Percentiles rank a stretch among this genome's conserved stretches.
phyloP scores from a whole-genome alignment of 2,329 filamentous ascomycete species.

The Colletotrichum limetticola region DNA sequence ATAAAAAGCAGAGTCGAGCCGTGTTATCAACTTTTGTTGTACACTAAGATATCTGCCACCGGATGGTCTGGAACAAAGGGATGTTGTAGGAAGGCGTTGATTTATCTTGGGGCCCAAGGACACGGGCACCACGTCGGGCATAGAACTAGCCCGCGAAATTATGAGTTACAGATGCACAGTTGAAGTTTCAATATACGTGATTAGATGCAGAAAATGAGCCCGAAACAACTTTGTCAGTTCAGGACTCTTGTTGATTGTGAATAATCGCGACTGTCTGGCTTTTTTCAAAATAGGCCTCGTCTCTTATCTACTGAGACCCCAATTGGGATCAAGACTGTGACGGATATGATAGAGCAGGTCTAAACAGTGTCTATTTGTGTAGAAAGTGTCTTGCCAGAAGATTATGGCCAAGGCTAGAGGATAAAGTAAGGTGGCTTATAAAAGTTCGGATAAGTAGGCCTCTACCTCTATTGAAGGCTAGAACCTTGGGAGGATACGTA shows the following conservation, averaged over 20 bases:
- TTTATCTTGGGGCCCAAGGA: neutral
- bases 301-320: no score
- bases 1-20: neutral
- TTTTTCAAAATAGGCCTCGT: no score
- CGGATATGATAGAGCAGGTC: no score
- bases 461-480: neutral
- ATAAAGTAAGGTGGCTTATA: no score
- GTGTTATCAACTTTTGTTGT: neutral
- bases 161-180: neutral
- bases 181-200: neutral
- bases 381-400: no score
- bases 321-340: no score
- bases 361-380: no score
- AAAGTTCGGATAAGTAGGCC: no score
- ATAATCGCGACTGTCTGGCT: no score
- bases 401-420: no score
- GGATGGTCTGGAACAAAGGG: neutral
- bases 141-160: neutral
- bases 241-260: neutral
- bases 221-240: neutral
- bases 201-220: neutral
- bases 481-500: neutral
- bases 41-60: neutral
- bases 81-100: constrained; percentile 11
- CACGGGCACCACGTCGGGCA: neutral